Evolutionary conservation across 2,329 filamentous ascomycete species (phyloP), one percentile per base, ranked within the genome.

Genomic region (Aphanoascus verrucosus): DNA sequence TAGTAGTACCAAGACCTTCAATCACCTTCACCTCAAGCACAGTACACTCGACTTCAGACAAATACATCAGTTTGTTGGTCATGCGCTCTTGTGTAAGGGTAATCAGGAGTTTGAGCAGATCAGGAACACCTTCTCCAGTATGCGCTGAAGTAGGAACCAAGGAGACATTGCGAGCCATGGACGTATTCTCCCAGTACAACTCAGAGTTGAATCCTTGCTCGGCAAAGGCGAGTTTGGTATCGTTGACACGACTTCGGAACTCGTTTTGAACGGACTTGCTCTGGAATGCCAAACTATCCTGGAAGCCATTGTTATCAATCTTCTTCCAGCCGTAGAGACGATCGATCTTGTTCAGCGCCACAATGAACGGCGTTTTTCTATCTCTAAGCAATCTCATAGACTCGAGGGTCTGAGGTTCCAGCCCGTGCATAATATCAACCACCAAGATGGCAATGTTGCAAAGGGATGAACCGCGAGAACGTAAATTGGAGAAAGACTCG

Each of bases 371-470:
- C 19, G 93, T 98, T 74, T 93, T 94, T 64, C 88, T 82, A 64
- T 96, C 91, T 65, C 91, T 82, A 50, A 98, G 82, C 59, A 98
- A 76, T 62, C 83, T 86, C 88, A 98, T 97, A 1, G 93, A 98
- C 73, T 98, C 94, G 32, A 97, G 78, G 14, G 93, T 98, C 72
- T 98, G 93, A 15, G 85, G 91, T 72, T 98, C 93, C 45, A 98
- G 81, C 67, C 94, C 94, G 80, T 98, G 93, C 93, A 98, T 97
- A 65, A 98, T 98, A 76, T 98, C 93, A 62, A 98, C 91, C 41
- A 98, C 94, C 61, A 98, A 77, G 68, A 98, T 98, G 63, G 93
- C 93, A 73, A 98, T 98, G 77, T 98, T 98, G 73, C 94, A 98
- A 55, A 98, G 86, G 12, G 90, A 97, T 40, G 93, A 97, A 74